phyloP scores from a whole-genome alignment of 352 stramenopile species.

The Phytophthora sp. region DNA sequence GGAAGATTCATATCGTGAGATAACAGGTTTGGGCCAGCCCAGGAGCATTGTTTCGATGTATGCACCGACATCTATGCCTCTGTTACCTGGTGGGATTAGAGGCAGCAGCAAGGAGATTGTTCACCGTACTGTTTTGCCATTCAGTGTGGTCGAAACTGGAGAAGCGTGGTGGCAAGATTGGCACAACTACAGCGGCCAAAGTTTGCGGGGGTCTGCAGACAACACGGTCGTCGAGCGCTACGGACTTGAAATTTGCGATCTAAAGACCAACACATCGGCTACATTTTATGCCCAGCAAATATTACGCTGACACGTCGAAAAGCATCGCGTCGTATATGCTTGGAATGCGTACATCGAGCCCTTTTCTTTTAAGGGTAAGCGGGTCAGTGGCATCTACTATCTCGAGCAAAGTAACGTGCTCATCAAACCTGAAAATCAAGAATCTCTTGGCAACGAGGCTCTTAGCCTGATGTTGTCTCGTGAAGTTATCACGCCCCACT shows the following conservation, averaged over 20 bases:
- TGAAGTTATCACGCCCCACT: slow-evolving; percentile 51
- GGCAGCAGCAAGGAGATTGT: slow-evolving; percentile 38
- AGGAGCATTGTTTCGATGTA: too few species aligned
- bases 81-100: too few species aligned
- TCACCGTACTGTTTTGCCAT: slow-evolving; percentile 35
- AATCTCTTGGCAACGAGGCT: neutral
- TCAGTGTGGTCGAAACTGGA: slow-evolving; percentile 31
- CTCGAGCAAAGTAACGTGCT: slow-evolving; percentile 61
- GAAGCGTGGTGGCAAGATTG: slow-evolving; percentile 40
- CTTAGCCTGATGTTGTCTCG: slow-evolving; percentile 49
- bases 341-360: slow-evolving; percentile 59
- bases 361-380: slow-evolving; percentile 49
- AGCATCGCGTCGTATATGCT: slow-evolving; percentile 57
- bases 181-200: slow-evolving; percentile 25
- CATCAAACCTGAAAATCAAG: slow-evolving; percentile 33
- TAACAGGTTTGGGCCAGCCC: too few species aligned
- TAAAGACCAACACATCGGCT: slow-evolving; percentile 43
- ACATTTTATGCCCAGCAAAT: slow-evolving; percentile 59
- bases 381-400: slow-evolving; percentile 43
- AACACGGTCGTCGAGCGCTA: slow-evolving; percentile 57
- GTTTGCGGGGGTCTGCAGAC: slow-evolving; percentile 15
- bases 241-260: slow-evolving; percentile 47
- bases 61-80: too few species aligned
- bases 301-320: slow-evolving; percentile 50
- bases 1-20: slow-evolving; percentile 32